Base-by-base conservation (phyloP, 1,284 basidiomycete genomes). In the Pisolithus thermaeus region DNA sequence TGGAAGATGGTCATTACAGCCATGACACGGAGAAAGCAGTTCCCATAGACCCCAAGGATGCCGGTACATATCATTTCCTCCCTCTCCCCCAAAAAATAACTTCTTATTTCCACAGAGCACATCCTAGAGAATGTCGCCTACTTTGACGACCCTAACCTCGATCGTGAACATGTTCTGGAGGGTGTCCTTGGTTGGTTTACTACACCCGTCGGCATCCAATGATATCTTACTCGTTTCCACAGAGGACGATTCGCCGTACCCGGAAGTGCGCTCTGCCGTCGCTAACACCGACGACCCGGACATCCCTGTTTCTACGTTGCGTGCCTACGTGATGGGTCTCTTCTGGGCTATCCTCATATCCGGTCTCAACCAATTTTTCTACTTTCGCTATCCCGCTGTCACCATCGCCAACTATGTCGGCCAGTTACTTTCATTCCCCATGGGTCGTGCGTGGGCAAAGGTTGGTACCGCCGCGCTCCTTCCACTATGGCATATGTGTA, bases 261-360 rank as follows among this genome's bases (percentile, higher is more conserved):
- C 84, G 7, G 86, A 89, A 62, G 87, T 90, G 25, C 80, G 88
- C 28, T 84, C 85, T 20, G 84, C 84, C 35, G 87, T 90, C 23
- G 79, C 83, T 39, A 85, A 87, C 62, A 83, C 80, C 3, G 86
- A 90, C 58, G 84, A 89, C 61, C 74, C 76, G 8, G 65, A 68
- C 28, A 81, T 87, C 61, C 84, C 83, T 2, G 73, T 70, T 3
- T 74, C 72, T 35, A 88, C 78, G 3, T 59, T 89, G 56, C 81
- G 88, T 22, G 74, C 79, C 27, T 90, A 86, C 86, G 61, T 76
- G 28, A 70, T 83, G 55, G 81, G 88, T 7, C 37, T 76, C 27
- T 11, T 59, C 7, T 84, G 79, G 74, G 73, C 84, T 2, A 73
- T 86, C 57, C 50, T 87, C 57, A 73, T 87, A 45, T 65, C 79